phyloP scores from a whole-genome alignment of 192 early-diverging fungal genomes.

The Borealophlyctis nickersoniae region DNA sequence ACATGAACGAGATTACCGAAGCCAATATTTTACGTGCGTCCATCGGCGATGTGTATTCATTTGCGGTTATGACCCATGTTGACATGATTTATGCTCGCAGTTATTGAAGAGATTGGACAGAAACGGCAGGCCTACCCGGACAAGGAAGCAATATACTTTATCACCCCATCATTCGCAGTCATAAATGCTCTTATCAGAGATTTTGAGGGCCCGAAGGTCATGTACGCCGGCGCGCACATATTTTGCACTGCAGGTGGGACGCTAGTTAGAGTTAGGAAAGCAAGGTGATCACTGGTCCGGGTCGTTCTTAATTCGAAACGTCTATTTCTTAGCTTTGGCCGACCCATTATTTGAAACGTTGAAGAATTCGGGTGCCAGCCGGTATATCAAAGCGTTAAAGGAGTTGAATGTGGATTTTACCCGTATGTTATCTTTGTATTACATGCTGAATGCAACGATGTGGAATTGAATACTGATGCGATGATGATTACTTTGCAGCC shows the following conservation, averaged over 20 bases:
- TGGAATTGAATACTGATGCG: no score
- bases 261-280: background rate
- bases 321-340: conserved; percentile 51
- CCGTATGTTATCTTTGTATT: conserved; percentile 19
- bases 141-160: conserved; percentile 62
- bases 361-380: conserved; percentile 42
- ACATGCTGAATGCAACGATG: no score
- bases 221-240: conserved; percentile 53
- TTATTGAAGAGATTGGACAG: conserved; percentile 46
- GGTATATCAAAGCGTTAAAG: conserved; percentile 33
- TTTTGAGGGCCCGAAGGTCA: conserved; percentile 44
- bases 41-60: no score
- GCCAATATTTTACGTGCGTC: conserved; percentile 66
- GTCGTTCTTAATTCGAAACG: conserved; percentile 5
- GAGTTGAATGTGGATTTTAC: conserved; percentile 55
- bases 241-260: conserved; percentile 47
- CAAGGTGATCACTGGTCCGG: no score
- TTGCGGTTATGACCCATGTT: no score
- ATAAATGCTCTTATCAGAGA: conserved; percentile 47
- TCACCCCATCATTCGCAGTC: conserved; percentile 42
- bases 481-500: no score
- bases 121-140: conserved; percentile 51
- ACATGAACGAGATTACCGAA: conserved; percentile 72
- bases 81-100: conserved; percentile 17
- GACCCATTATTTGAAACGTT: conserved; percentile 64